These are phyloP conservation scores for Geosiphon pyriformis DNA, from an alignment of 192 early-diverging fungal species.

Conservation along the genomic window DNA sequence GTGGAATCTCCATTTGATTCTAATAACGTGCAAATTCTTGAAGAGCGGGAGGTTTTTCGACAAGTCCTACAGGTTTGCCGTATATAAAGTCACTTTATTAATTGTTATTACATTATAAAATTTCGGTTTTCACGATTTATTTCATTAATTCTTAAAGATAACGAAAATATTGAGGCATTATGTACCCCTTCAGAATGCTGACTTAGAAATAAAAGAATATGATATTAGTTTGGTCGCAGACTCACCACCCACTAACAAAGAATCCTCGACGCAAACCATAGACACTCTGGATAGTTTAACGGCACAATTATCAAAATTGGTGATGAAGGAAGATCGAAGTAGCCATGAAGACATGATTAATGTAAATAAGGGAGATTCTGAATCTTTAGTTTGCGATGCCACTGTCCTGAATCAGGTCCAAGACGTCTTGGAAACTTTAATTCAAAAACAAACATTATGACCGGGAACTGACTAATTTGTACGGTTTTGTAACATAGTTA, in stretches of 20 bases:
- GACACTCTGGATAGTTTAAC: constrained; percentile 11
- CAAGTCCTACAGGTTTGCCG: constrained; percentile 18
- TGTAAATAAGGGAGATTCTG: not conserved
- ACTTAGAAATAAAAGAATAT: not conserved
- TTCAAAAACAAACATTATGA: no score
- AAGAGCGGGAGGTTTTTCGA: constrained; percentile 7
- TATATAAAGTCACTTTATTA: not conserved
- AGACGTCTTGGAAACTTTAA: constrained; percentile 12
- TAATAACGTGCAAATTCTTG: not conserved
- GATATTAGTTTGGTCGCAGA: not conserved
- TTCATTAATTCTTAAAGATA: not conserved
- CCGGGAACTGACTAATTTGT: no score
- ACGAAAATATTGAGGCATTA: constrained; percentile 18
- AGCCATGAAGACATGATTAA: not conserved
- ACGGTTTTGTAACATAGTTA: no score
- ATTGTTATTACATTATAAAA: not conserved
- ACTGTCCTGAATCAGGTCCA: not conserved
- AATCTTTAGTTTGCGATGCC: not conserved
- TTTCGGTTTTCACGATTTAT: not conserved
- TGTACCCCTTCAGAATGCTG: constrained; percentile 1
- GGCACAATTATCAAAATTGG: constrained; percentile 15
- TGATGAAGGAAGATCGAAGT: not conserved
- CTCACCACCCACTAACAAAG: not conserved
- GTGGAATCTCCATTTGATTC: no score
- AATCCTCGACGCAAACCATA: not conserved